phyloP scores from a whole-genome alignment of 768 basidiomycete genomes.

The Leccinum obscurum region DNA sequence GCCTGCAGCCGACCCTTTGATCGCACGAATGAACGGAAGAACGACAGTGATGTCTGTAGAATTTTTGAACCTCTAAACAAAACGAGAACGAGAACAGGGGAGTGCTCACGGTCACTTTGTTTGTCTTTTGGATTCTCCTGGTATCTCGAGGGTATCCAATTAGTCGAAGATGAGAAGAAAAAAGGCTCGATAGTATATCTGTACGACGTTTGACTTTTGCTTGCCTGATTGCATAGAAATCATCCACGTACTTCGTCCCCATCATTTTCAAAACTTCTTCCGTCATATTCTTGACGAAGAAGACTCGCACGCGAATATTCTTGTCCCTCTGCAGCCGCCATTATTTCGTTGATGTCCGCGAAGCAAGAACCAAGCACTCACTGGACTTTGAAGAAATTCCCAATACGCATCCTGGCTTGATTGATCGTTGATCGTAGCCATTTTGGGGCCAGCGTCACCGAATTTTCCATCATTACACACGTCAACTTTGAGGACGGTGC shows the following conservation, averaged over 20 bases:
- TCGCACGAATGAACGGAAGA: conserved; percentile 50
- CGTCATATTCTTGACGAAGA: conserved; percentile 53
- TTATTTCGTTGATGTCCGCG: background rate
- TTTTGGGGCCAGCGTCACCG: background rate
- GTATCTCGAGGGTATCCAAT: conserved; percentile 69
- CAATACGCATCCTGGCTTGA: conserved; percentile 36
- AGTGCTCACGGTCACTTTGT: conserved; percentile 53
- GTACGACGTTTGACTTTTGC: background rate
- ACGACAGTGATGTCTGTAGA: conserved; percentile 54
- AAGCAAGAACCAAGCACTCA: conserved; percentile 24
- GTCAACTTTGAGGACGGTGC: conserved; percentile 27
- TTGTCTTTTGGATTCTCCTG: conserved; percentile 45
- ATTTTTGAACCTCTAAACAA: background rate
- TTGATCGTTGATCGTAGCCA: conserved; percentile 4
- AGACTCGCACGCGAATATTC: conserved; percentile 43
- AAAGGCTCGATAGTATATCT: conserved; percentile 62
- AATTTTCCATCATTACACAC: conserved; percentile 17
- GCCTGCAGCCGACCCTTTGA: conserved; percentile 16
- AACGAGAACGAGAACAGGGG: conserved; percentile 24
- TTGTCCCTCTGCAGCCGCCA: conserved; percentile 28
- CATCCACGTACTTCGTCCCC: conserved; percentile 46
- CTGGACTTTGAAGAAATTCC: conserved; percentile 29
- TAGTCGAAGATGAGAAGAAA: conserved; percentile 62
- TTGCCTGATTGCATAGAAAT: background rate
- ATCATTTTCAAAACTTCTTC: conserved; percentile 56